These are phyloP conservation scores for Xylogone sp. DNA, from an alignment of 2,329 filamentous ascomycete genomes.

Conservation along the genomic window DNA sequence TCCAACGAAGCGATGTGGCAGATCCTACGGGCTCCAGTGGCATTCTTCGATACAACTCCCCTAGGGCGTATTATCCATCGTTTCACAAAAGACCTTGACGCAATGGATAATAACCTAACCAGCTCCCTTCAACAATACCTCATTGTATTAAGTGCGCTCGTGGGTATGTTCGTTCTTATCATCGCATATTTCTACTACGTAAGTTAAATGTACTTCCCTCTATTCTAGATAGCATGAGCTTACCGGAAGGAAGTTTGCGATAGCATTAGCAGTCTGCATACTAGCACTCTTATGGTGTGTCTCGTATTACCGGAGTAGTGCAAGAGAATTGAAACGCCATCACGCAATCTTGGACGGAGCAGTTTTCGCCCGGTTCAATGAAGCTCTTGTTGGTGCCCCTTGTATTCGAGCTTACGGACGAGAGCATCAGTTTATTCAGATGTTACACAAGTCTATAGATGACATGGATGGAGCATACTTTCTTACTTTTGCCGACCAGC, in stretches of 20 bases:
- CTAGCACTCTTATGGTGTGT: too few relatives aligned
- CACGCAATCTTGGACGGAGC: slow-evolving; percentile 61
- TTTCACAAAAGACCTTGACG: slow-evolving; percentile 91
- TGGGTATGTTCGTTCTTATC: slow-evolving; percentile 79
- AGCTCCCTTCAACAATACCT: slow-evolving; percentile 90
- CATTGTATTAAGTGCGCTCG: slow-evolving; percentile 74
- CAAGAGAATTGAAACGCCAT: slow-evolving; percentile 65
- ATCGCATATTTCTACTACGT: slow-evolving; percentile 82
- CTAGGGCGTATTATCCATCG: slow-evolving; percentile 73
- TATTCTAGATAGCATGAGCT: too few relatives aligned
- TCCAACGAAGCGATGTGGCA: slow-evolving; percentile 71
- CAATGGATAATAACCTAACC: slow-evolving; percentile 86
- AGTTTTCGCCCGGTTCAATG: slow-evolving; percentile 62
- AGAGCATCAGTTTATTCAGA: slow-evolving; percentile 51
- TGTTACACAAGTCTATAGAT: slow-evolving; percentile 55
- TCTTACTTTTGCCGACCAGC: slow-evolving; percentile 63
- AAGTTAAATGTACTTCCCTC: too few relatives aligned
- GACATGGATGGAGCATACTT: slow-evolving; percentile 67
- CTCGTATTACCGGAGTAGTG: slow-evolving; percentile 64
- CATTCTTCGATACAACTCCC: slow-evolving; percentile 71
- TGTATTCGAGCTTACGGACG: slow-evolving; percentile 64
- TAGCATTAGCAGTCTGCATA: too few relatives aligned
- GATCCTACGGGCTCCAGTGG: slow-evolving; percentile 67
- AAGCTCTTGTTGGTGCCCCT: slow-evolving; percentile 57
- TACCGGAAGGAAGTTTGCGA: too few relatives aligned